phyloP scores from a whole-genome alignment of 2,329 filamentous ascomycete genomes.

The Pestalotiopsis sp. region DNA sequence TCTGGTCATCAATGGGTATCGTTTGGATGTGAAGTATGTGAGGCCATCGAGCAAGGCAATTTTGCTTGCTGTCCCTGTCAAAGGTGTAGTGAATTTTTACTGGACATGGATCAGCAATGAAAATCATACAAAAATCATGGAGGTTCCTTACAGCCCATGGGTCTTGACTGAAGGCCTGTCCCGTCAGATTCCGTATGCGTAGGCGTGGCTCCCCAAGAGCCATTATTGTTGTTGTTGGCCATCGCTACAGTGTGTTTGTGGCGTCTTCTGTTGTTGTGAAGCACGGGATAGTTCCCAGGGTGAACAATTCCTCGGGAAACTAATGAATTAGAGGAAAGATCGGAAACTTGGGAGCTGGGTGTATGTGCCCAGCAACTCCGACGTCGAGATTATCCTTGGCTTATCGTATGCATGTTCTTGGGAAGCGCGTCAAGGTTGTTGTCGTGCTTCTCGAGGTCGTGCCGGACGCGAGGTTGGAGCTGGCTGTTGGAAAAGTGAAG shows the following conservation, averaged over 20 bases:
- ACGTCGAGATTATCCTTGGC: neutral
- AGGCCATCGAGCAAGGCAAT: constrained; percentile 85
- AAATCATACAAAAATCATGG: constrained; percentile 1
- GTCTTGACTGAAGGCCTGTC: constrained; percentile 58
- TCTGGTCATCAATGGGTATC: constrained; percentile 77
- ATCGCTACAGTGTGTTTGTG: constrained; percentile 19
- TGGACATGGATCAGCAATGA: constrained; percentile 40
- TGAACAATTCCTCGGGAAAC: too few relatives aligned
- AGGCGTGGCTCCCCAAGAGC: constrained; percentile 25
- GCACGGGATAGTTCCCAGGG: neutral
- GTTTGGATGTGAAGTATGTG: constrained; percentile 80
- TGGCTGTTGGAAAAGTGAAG: neutral
- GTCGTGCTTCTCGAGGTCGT: constrained; percentile 4
- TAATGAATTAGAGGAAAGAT: neutral
- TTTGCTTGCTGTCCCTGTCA: constrained; percentile 83
- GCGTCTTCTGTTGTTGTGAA: neutral
- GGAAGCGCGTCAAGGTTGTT: constrained; percentile 3
- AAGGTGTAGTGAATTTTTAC: constrained; percentile 98
- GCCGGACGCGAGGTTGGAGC: neutral
- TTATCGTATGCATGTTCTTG: constrained; percentile 3
- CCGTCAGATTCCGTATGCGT: constrained; percentile 39
- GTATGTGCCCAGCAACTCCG: neutral
- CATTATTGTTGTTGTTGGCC: constrained; percentile 25
- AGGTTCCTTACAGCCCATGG: constrained; percentile 66
- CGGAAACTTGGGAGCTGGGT: neutral